phyloP scores from a whole-genome alignment of 495 filamentous ascomycete species.

The Immersiella caudata region DNA sequence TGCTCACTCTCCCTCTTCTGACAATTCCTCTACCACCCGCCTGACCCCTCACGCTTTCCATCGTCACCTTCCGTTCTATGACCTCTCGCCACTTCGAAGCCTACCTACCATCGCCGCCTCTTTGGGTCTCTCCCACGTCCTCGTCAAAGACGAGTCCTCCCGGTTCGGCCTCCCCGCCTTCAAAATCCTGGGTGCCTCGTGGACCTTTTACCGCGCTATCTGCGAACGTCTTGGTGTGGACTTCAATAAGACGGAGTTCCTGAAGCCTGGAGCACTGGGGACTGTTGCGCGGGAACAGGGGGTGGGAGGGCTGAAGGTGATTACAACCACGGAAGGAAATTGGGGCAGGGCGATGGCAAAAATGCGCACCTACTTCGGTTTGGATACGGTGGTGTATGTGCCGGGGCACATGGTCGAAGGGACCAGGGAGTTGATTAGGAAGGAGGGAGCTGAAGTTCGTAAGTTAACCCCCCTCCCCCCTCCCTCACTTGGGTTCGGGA shows the following conservation, averaged over 20 bases:
- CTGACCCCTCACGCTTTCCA: conserved; percentile 47
- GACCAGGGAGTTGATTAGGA: conserved; percentile 56
- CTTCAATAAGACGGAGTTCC: conserved; percentile 42
- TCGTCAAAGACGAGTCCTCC: conserved; percentile 62
- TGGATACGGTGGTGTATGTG: conserved; percentile 59
- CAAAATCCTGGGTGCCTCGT: conserved; percentile 79
- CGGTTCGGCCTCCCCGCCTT: conserved; percentile 69
- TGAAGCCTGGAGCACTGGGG: conserved; percentile 38
- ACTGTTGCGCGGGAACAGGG: conserved; percentile 35
- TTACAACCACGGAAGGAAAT: conserved; percentile 69
- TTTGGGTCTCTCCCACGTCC: conserved; percentile 57
- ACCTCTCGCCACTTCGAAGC: conserved; percentile 51
- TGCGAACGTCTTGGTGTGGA: conserved; percentile 44
- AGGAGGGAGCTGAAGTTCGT: conserved; percentile 59
- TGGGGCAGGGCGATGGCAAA: conserved; percentile 70
- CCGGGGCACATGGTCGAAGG: conserved; percentile 53
- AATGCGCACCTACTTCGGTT: conserved; percentile 60
- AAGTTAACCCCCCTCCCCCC: too few species aligned
- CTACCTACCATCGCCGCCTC: conserved; percentile 57
- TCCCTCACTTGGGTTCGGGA: too few species aligned
- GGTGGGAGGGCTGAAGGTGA: conserved; percentile 38
- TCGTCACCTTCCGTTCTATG: conserved; percentile 53
- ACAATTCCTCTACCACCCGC: neutral
- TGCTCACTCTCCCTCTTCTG: neutral
- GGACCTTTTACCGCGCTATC: conserved; percentile 64